Percentiles rank a stretch among this genome's conserved stretches.
Evolutionary conservation across 1,284 basidiomycete genomes (phyloP).

Genomic region (Rhizoctonia solani): DNA sequence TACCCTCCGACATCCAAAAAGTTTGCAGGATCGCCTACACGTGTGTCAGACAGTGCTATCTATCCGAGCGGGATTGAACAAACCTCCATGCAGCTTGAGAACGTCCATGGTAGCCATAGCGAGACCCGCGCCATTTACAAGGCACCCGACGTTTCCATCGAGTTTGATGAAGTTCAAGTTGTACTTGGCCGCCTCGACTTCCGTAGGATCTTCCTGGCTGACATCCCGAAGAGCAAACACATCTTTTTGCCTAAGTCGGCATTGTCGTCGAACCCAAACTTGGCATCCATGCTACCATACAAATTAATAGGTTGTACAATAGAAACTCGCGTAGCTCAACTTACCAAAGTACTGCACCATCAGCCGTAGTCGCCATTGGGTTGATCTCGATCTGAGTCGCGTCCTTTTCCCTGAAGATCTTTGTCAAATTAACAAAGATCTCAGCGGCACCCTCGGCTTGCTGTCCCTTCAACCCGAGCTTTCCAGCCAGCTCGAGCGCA

Average conservation of each 20-base stretch:
- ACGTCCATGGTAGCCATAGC: slow-evolving; percentile 99
- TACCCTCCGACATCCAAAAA: slow-evolving; percentile 98
- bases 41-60: too few species aligned
- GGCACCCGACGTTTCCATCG: slow-evolving; percentile 95
- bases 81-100: slow-evolving; percentile 87
- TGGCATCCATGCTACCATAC: slow-evolving; percentile 99
- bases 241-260: slow-evolving; percentile 97
- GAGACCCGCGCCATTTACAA: slow-evolving; percentile 98
- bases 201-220: slow-evolving; percentile 94
- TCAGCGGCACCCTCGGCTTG: slow-evolving; percentile 85
- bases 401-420: slow-evolving; percentile 98
- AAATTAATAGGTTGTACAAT: slow-evolving; percentile 32
- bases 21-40: slow-evolving; percentile 88
- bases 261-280: slow-evolving; percentile 99
- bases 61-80: too few species aligned
- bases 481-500: slow-evolving; percentile 81
- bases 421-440: slow-evolving; percentile 94
- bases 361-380: slow-evolving; percentile 92
- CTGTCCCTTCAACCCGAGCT: slow-evolving; percentile 85
- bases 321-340: slow-evolving; percentile 40
- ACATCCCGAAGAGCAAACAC: slow-evolving; percentile 90
- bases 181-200: slow-evolving; percentile 93
- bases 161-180: slow-evolving; percentile 99
- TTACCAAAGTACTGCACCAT: slow-evolving; percentile 93
- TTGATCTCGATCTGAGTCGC: slow-evolving; percentile 99